Evolutionary conservation across 148 eudicot species (phyloP), one percentile per base, ranked within the genome.

Genomic region (Rhododendron molle): DNA sequence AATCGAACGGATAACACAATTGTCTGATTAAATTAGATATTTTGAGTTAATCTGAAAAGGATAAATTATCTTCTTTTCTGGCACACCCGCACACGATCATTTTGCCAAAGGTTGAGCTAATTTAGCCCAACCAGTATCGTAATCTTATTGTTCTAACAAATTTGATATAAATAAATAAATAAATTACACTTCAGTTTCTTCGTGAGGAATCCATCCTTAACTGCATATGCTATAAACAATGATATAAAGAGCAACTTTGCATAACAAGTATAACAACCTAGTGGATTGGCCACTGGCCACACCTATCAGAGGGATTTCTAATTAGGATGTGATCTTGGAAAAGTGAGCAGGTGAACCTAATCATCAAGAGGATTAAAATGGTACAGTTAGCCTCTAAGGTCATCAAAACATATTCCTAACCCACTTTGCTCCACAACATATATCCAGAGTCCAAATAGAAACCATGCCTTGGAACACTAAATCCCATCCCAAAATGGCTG

Each of bases 321-420:
- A 56, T 81, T 7, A 34, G 28, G 62, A 77, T 26, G 10, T 43
- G 76, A 46, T 73, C 76, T 72, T 54, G 84, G 72, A 86, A 58
- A 54, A 54, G 54, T 47, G 78, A 40, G 86, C 85, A 89, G 90
- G 87, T 92, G 77, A 83, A 88, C 94, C 91, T 91, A 86, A 89
- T 83, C 87, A 65, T 69, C 86, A 62, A 50, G 38, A 69, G 86
- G 49, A 65, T 40, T 23, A 34, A 87, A 76, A 87, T 89, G 86
- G 89, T 83, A 52, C 86, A 71, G 85, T 90, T 88, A 74, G 81
- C 86, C 58, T 32, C 10, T 43, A 65, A 73, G n/a, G 40, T 44
- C 77, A 44, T 18, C 44, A 62, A 60, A 86, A 80, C 74, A 50
- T 83, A 83, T 40, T 87, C 76, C 88, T 83, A 89, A 90, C 88